Evolutionary conservation across 2,329 filamentous ascomycete genomes (phyloP).

Genomic region (Venturia nashicola): DNA sequence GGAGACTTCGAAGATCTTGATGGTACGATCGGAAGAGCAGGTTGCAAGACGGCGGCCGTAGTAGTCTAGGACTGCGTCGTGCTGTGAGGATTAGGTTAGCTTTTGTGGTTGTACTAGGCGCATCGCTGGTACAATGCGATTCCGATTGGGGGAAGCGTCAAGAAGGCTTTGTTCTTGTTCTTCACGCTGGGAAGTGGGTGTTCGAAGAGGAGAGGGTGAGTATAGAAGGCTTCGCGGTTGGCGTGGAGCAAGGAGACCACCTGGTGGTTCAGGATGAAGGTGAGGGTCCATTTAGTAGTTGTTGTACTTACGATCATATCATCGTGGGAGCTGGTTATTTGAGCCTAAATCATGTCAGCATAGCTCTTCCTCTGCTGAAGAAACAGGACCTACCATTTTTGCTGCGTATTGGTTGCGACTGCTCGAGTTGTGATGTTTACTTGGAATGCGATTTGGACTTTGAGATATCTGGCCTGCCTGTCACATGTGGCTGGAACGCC

Average conservation of each 20-base stretch:
- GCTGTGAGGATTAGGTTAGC: constrained; percentile 35
- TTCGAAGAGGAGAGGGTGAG: not conserved
- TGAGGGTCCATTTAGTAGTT: constrained; percentile 8
- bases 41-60: constrained; percentile 93
- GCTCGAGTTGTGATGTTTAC: not conserved
- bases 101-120: constrained; percentile 10
- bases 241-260: not conserved
- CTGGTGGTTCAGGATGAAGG: constrained; percentile 3
- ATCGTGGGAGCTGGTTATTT: constrained; percentile 86
- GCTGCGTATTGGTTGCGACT: not conserved
- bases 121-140: not conserved
- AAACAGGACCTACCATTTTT: not conserved
- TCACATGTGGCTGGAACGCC: not conserved
- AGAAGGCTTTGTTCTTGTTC: not conserved
- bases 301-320: constrained; percentile 87
- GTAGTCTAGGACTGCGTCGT: constrained; percentile 97
- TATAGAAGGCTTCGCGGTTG: constrained; percentile 1
- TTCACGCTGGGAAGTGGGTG: not conserved
- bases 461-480: not conserved
- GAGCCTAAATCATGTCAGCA: constrained; percentile 37
- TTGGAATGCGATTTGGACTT: no score
- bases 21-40: constrained; percentile 94
- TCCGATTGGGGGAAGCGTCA: not conserved
- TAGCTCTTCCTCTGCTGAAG: not conserved
- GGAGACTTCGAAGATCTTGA: constrained; percentile 98